A percentile compares a stretch with the other conserved stretches of the same genome.
phyloP scores from a whole-genome alignment of 2,329 filamentous ascomycete genomes.

The Colletotrichum sp. region DNA sequence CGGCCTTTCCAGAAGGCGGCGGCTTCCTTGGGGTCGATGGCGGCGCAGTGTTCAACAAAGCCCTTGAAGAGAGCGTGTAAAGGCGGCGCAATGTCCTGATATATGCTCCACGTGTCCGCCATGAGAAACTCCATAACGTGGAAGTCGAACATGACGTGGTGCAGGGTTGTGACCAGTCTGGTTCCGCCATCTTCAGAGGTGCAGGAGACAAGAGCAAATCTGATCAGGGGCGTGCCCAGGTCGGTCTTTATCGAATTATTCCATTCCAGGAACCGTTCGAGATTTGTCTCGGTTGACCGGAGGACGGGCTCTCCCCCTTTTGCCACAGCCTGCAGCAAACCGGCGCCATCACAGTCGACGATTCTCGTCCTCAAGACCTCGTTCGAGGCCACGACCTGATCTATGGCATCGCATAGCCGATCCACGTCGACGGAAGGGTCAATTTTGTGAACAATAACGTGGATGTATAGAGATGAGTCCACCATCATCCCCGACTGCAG shows the following conservation, averaged over 20 bases:
- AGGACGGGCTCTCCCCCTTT: neutral
- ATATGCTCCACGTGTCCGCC: neutral
- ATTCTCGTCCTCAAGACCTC: neutral
- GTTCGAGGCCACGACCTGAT: neutral
- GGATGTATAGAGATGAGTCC: neutral
- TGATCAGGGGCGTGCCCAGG: neutral
- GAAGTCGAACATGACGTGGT: neutral
- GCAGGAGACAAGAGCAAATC: neutral
- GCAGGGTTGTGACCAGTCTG: neutral
- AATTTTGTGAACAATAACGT: neutral
- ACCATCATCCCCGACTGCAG: neutral
- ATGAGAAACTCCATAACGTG: neutral
- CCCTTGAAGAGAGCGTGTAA: rapidly evolving
- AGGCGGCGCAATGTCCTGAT: neutral
- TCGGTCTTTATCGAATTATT: neutral
- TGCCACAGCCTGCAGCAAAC: neutral
- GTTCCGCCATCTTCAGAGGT: neutral
- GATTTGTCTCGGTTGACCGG: neutral
- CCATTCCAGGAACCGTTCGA: neutral
- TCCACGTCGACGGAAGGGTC: neutral
- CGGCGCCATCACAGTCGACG: neutral
- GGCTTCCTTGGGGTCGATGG: neutral
- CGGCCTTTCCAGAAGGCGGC: neutral
- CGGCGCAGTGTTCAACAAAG: neutral
- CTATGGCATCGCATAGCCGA: neutral